phyloP scores from a whole-genome alignment of 1,284 basidiomycete species.

The Sutorius eximius region DNA sequence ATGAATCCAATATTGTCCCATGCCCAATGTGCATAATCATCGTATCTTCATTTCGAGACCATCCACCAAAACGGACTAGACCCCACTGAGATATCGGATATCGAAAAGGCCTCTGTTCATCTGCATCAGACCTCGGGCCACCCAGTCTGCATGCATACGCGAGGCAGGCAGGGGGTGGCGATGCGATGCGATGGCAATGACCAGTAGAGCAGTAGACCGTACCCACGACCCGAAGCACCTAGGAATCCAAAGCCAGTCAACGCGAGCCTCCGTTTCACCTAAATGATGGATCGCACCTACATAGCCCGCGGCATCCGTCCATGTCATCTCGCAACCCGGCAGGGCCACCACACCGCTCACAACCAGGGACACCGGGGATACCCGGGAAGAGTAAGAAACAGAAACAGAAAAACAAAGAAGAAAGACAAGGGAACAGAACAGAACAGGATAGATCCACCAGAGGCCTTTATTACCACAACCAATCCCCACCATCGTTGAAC shows the following conservation, averaged over 20 bases:
- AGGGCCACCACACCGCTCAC: conserved; percentile 3
- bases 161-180: too few species aligned
- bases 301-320: neutral
- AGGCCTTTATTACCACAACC: too few species aligned
- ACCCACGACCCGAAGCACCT: neutral
- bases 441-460: too few species aligned
- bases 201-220: too few species aligned
- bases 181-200: too few species aligned
- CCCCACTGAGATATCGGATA: neutral
- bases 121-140: neutral
- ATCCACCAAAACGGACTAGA: too few species aligned
- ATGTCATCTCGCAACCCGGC: neutral
- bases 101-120: conserved; percentile 5
- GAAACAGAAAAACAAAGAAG: neutral
- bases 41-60: too few species aligned
- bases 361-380: neutral
- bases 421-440: too few species aligned
- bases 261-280: neutral
- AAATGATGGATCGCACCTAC: conserved; percentile 17
- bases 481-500: too few species aligned
- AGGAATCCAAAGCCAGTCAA: conserved; percentile 10
- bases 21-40: conserved; percentile 1
- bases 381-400: neutral
- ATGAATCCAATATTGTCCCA: too few species aligned
- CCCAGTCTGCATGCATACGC: too few species aligned